Base-by-base conservation (phyloP, 116 monocot species). In the Cymodocea nodosa region DNA sequence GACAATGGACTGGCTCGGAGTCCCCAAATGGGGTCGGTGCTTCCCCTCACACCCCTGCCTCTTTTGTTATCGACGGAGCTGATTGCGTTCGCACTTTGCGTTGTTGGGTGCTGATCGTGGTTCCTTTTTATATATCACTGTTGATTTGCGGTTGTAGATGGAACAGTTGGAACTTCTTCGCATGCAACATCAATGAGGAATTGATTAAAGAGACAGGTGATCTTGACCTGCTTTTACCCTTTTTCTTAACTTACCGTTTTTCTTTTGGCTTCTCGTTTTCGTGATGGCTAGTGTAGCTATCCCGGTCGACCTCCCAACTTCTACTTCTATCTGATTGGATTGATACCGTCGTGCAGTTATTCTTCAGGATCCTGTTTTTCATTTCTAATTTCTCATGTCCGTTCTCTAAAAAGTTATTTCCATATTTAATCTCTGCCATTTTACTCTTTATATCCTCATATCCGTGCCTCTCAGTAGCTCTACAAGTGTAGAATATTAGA, bases 1-100 rank as follows among this genome's bases (percentile, higher is more conserved):
- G 65, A 83, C 80, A 97, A 97, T 44, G 97, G 91, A 18, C 68
- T 97, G 51, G 97, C 84, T 58, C 83, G 77, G 67, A 91, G 88
- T 74, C 97, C 97, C 57, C 97, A 88, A 65, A 97, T 91, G 97
- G 91, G 97, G 97, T 90, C 51, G 30, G 30, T 30, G 30, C 30
- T 4, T 58, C 9, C 57, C 3, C 23, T 49, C 17, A 44, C 17
- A 1, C 7, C 35, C 7, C 35, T 0, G 11, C 50, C 11, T 17
- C 35, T 62, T 34, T 51, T 12, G 22, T 54, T 6, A 16, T 16
- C 17, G 3, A n/a, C 17, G 3, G 54, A 20, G 54, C 17, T 12
- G 2, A n/a, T 17, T 20, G 16, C 30, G 54, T 54, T 54, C 6
- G 44, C 12, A 12, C 11, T 54, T 54, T 17, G 54, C 19, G n/a